phyloP scores from a whole-genome alignment of 495 filamentous ascomycete genomes.

The Mytilinidion resinicola region DNA sequence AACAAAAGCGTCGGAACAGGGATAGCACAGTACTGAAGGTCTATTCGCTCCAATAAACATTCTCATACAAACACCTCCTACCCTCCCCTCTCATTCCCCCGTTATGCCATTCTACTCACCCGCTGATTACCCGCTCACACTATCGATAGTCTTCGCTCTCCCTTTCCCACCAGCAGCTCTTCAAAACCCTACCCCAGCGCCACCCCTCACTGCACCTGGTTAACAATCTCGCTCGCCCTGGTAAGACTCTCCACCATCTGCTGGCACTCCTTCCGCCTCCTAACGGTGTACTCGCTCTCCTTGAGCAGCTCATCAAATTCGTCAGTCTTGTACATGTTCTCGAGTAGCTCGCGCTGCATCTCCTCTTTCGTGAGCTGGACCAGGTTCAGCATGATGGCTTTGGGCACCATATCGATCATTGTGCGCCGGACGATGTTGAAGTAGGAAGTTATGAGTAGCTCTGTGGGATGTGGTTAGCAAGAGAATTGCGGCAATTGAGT shows the following conservation, averaged over 20 bases:
- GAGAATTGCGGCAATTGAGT: background rate
- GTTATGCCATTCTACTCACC: no score
- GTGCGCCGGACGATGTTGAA: slow-evolving; percentile 96
- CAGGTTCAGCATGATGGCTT: slow-evolving; percentile 96
- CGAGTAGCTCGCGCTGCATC: slow-evolving; percentile 97
- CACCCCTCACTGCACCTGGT: slow-evolving; percentile 72
- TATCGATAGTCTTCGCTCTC: no score
- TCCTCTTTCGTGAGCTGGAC: slow-evolving; percentile 95
- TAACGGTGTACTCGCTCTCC: slow-evolving; percentile 94
- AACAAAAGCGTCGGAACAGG: no score
- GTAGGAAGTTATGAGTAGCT: slow-evolving; percentile 93
- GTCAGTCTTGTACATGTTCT: slow-evolving; percentile 89
- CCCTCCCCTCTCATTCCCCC: no score
- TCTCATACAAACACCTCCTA: no score
- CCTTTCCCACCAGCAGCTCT: no score
- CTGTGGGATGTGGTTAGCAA: slow-evolving; percentile 41
- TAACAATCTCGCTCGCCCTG: slow-evolving; percentile 91
- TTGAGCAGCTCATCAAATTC: slow-evolving; percentile 92
- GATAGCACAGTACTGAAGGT: no score
- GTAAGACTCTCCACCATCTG: slow-evolving; percentile 94
- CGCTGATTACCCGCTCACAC: no score
- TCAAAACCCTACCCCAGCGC: background rate
- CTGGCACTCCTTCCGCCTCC: slow-evolving; percentile 94
- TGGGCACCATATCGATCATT: slow-evolving; percentile 99
- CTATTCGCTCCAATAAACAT: no score